Percentiles rank a stretch among this genome's conserved stretches.
These are phyloP conservation scores for Calycina marina DNA, from an alignment of 2,329 filamentous ascomycete species.

Conservation along the genomic window DNA sequence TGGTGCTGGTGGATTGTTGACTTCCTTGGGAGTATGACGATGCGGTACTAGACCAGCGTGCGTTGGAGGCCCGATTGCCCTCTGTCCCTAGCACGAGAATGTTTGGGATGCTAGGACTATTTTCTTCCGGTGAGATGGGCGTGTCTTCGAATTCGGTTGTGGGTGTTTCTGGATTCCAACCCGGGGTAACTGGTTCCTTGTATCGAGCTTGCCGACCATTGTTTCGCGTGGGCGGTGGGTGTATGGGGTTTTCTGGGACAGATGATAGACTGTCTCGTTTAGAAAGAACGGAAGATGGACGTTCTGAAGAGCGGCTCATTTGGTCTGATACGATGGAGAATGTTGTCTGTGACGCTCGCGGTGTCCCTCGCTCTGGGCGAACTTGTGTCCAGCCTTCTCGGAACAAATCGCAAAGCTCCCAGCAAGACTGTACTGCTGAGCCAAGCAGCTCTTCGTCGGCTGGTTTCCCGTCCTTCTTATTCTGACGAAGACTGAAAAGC, in stretches of 20 bases:
- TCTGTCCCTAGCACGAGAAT: conserved; percentile 74
- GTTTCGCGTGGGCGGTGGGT: conserved; percentile 10
- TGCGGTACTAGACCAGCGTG: conserved; percentile 69
- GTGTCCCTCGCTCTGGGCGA: conserved; percentile 72
- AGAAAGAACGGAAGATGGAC: conserved; percentile 18
- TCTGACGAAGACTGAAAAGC: conserved; percentile 81
- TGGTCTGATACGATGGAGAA: conserved; percentile 48
- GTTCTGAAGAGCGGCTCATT: conserved; percentile 24
- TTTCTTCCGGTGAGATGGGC: conserved; percentile 69
- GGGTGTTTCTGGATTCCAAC: conserved; percentile 63
- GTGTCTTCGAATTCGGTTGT: conserved; percentile 93
- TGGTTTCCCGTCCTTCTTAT: conserved; percentile 54
- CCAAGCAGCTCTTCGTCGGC: conserved; percentile 74
- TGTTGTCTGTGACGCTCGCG: conserved; percentile 62
- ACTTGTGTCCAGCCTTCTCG: conserved; percentile 83
- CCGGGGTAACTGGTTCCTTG: conserved; percentile 12
- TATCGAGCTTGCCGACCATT: conserved; percentile 5
- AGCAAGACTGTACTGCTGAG: conserved; percentile 83
- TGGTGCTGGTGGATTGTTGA: conserved; percentile 43
- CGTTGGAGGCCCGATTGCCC: conserved; percentile 42
- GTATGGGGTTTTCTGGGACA: conserved; percentile 30
- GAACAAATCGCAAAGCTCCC: conserved; percentile 89
- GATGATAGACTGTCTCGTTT: conserved; percentile 32
- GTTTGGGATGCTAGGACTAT: conserved; percentile 65
- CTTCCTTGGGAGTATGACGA: conserved; percentile 66